Conservation (phyloP, 139 green algal species). For the Zygnema cylindricum region DNA sequence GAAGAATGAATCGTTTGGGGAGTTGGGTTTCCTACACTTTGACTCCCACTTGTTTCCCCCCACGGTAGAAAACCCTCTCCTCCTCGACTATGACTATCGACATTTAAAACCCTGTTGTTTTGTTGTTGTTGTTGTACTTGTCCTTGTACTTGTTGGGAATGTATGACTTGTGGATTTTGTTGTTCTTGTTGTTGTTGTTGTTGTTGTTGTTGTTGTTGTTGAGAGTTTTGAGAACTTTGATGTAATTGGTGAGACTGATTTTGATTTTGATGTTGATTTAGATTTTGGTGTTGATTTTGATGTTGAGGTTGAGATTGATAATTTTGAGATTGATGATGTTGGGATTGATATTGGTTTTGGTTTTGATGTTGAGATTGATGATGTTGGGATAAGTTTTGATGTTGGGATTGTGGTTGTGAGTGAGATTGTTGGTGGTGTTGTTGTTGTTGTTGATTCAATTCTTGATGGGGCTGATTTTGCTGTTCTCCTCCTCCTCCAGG, state of each 20-base stretch:
- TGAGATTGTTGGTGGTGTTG: slow-evolving; percentile 30
- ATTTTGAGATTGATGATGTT: no score
- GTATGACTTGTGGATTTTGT: no score
- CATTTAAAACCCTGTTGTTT: slow-evolving; percentile 2
- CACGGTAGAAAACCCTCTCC: slow-evolving; percentile 11
- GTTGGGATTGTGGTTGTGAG: no score
- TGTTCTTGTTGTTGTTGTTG: slow-evolving; percentile 12
- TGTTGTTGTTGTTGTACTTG: slow-evolving; percentile 21
- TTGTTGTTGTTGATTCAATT: slow-evolving; percentile 9
- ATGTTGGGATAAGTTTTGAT: no score
- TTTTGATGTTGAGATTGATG: no score
- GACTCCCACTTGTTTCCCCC: background rate
- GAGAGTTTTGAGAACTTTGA: slow-evolving; percentile 6
- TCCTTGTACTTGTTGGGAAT: no score
- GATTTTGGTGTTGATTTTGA: slow-evolving; percentile 30
- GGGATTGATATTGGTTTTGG: no score
- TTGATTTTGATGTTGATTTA: slow-evolving; percentile 33
- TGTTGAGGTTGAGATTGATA: slow-evolving; percentile 20
- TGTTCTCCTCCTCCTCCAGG: background rate
- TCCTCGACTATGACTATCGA: slow-evolving; percentile 6
- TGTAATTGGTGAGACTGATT: slow-evolving; percentile 34
- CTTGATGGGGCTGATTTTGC: background rate
- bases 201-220: slow-evolving; percentile 24
- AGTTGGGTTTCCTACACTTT: background rate
- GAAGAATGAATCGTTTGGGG: no score